Conservation (phyloP, 1,284 basidiomycete genomes). For the Ganoderma meredithae region DNA sequence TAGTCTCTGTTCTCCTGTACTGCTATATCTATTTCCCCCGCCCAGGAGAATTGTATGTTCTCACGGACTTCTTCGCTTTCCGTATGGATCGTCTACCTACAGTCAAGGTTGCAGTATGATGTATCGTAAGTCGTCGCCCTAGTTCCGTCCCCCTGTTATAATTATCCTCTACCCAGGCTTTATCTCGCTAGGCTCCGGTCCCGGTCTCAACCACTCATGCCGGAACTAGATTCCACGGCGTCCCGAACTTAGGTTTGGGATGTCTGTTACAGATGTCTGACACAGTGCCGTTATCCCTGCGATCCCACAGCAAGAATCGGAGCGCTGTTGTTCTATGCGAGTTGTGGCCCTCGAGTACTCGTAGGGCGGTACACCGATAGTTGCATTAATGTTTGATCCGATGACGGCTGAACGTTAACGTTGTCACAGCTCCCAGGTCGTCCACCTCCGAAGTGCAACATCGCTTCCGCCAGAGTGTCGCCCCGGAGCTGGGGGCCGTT, state of each 20-base stretch:
- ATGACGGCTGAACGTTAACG: not conserved
- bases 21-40: conserved; percentile 12
- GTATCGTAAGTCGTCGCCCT: not conserved
- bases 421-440: not conserved
- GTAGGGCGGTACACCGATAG: not conserved
- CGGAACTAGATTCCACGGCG: not conserved
- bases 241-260: not conserved
- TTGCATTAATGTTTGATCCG: not conserved
- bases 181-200: not conserved
- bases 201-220: not conserved
- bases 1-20: conserved; percentile 40
- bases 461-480: not conserved
- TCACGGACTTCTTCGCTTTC: not conserved
- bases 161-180: not conserved
- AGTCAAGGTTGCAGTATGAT: not conserved
- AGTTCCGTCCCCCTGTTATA: not conserved
- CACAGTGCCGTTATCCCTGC: not conserved
- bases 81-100: not conserved
- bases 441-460: not conserved
- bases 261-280: not conserved
- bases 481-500: not conserved
- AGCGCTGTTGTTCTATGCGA: not conserved
- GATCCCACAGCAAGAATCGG: not conserved
- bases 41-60: conserved; percentile 12
- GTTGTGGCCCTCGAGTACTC: not conserved